Evolutionary conservation across 2,329 filamentous ascomycete species (phyloP), one percentile per base, ranked within the genome.

Genomic region (Monilinia laxa): DNA sequence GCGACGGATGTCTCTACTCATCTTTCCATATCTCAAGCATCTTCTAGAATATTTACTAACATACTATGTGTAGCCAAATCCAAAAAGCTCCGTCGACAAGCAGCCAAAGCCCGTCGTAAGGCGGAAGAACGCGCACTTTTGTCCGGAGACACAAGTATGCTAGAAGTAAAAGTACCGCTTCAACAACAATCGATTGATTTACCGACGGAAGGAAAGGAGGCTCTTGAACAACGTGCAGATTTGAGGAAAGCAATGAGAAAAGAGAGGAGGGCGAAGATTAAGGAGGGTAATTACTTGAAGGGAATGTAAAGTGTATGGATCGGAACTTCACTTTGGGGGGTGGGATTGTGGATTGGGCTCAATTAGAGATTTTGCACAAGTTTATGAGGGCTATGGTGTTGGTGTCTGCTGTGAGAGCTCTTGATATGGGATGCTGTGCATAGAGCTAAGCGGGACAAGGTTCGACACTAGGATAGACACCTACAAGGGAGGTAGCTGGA

Each of bases 261-360:
- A 77, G 90, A 92, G 81, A 83, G 91, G 76, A 86, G 89, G 79
- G 85, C 85, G 68, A 85, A 84, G 79, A 95, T 95, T 76, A 94
- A 93, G 86, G 91, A 95, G 82, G 80, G 79, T 76, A 95, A 95
- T 80, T 95, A 93, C 84, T 85, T 95, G 79, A 91, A 90, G 84
- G 86, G 87, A 54, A 92, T 93, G 90, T 76, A 69, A 60, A 59
- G 47, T 52, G 49, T 16, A 18, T 16, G 49, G 40, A 42, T 16
- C 16, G 40, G 40, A 23, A 23, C 49, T 28, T 52, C 11, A 18
- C 14, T 25, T 35, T 49, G 20, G 25, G 28, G 16, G 9, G 35
- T 20, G 14, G 45, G 14, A 38, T 64, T 38, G 25, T 7, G 59
- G 7, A 40, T 14, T 51, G 38, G 31, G n/a, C 14, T 49, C 28